phyloP scores from a whole-genome alignment of 2,329 filamentous ascomycete genomes.

The Graphiopsis chlorocephala region DNA sequence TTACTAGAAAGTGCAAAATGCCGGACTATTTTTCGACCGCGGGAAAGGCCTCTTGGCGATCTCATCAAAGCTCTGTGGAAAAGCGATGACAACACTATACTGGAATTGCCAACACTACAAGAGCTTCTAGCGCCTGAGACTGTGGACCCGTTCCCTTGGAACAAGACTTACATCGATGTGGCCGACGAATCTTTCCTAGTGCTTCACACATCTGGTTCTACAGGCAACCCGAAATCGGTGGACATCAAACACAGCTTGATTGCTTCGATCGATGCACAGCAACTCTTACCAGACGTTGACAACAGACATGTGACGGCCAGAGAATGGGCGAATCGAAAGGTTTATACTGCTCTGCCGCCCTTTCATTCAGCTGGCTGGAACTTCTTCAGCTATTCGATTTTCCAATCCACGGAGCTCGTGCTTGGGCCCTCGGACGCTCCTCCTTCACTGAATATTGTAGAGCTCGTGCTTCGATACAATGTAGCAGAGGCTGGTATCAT shows the following conservation, averaged over 20 bases:
- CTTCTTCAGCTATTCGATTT: conserved; percentile 19
- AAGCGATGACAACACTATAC: not conserved
- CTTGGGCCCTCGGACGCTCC: conserved; percentile 17
- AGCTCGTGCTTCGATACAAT: conserved; percentile 13
- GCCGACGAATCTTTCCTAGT: conserved; percentile 10
- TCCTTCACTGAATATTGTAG: conserved; percentile 11
- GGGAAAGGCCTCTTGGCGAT: not conserved
- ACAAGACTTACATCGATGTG: not conserved
- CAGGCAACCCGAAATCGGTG: conserved; percentile 22
- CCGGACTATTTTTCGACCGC: conserved; percentile 3
- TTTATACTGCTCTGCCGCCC: conserved; percentile 18
- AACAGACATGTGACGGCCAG: conserved; percentile 6
- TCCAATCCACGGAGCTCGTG: conserved; percentile 17
- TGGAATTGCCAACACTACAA: not conserved
- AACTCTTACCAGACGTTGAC: conserved; percentile 14
- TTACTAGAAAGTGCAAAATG: conserved; percentile 16
- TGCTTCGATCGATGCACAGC: conserved; percentile 10
- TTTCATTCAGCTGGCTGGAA: conserved; percentile 21
- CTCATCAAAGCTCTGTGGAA: not conserved
- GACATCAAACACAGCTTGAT: conserved; percentile 10
- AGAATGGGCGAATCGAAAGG: conserved; percentile 9
- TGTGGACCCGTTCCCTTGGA: not conserved
- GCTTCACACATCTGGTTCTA: conserved; percentile 24
- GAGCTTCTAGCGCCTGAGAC: not conserved
- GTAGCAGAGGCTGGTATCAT: conserved; percentile 16